Evolutionary conservation across 2,329 filamentous ascomycete species (phyloP).

Genomic region (Mollisia scopiformis): DNA sequence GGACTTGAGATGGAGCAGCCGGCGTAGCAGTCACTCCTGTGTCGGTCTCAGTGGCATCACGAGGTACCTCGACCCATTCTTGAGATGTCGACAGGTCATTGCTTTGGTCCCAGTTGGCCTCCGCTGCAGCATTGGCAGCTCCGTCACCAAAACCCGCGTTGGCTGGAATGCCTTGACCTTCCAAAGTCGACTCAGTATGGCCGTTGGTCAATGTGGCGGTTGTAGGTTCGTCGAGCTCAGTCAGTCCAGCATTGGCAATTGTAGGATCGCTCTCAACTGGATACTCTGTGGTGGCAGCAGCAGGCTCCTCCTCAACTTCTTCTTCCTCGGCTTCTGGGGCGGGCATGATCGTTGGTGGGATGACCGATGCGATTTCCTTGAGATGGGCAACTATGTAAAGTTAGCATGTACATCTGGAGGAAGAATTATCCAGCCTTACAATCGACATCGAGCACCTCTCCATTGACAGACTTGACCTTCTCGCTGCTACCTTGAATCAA

Average conservation of each 20-base stretch:
- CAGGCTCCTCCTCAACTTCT: conserved; percentile 29
- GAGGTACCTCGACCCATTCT: conserved; percentile 63
- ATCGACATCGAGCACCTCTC: conserved; percentile 67
- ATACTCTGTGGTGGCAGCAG: conserved; percentile 37
- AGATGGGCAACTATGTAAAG: conserved; percentile 56
- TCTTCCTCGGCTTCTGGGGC: conserved; percentile 35
- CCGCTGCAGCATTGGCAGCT: conserved; percentile 63
- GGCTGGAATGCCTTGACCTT: conserved; percentile 43
- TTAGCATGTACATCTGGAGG: conserved; percentile 17
- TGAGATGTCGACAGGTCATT: conserved; percentile 38
- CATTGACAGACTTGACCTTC: conserved; percentile 64
- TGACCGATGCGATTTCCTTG: conserved; percentile 60
- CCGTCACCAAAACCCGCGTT: conserved; percentile 56
- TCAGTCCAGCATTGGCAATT: conserved; percentile 66
- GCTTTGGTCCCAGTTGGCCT: conserved; percentile 64
- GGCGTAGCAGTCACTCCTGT: conserved; percentile 62
- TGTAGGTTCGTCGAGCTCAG: conserved; percentile 62
- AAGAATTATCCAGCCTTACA: conserved; percentile 56
- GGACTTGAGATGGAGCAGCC: conserved; percentile 55
- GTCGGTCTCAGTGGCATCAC: conserved; percentile 75
- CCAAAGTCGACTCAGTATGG: conserved; percentile 42
- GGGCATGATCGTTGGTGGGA: conserved; percentile 41
- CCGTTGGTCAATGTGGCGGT: conserved; percentile 46
- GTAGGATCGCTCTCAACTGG: conserved; percentile 64
- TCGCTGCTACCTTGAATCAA: conserved; percentile 75